Evolutionary conservation across 2,329 filamentous ascomycete species (phyloP).

Genomic region (Alternaria sp.): DNA sequence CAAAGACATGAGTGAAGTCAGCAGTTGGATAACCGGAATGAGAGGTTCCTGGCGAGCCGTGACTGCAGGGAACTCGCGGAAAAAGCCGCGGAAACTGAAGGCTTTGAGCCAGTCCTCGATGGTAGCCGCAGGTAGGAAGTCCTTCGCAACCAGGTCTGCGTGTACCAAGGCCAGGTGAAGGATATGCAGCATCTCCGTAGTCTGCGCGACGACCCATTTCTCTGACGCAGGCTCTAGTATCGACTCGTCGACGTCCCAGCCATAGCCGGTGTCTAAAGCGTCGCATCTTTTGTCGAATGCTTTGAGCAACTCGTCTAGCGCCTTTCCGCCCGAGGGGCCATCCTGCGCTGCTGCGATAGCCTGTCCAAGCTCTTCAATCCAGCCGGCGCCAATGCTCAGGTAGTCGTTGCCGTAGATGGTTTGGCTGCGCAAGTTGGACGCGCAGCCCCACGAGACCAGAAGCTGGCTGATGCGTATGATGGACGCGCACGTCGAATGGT

Average conservation of each 20-base stretch:
- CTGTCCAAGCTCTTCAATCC: constrained; percentile 44
- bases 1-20: constrained; percentile 74
- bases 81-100: constrained; percentile 58
- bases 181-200: constrained; percentile 75
- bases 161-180: constrained; percentile 76
- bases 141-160: constrained; percentile 59
- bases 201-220: constrained; percentile 67
- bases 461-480: constrained; percentile 47
- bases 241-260: constrained; percentile 56
- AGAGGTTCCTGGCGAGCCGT: constrained; percentile 51
- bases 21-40: constrained; percentile 69
- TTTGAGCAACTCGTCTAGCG: constrained; percentile 52
- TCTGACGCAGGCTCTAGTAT: constrained; percentile 64
- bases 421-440: constrained; percentile 33
- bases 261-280: constrained; percentile 50
- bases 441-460: constrained; percentile 43
- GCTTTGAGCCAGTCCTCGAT: constrained; percentile 44
- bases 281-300: constrained; percentile 57
- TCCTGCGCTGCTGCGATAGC: constrained; percentile 38
- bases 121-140: constrained; percentile 38
- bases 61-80: constrained; percentile 64
- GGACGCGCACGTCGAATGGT: constrained; percentile 73
- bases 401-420: constrained; percentile 37
- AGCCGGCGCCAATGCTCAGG: constrained; percentile 36
- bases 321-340: constrained; percentile 30